Percentiles rank a stretch among this genome's conserved stretches.
Evolutionary conservation across 1,284 basidiomycete species (phyloP).

Genomic region (Fomitiporia mediterranea): DNA sequence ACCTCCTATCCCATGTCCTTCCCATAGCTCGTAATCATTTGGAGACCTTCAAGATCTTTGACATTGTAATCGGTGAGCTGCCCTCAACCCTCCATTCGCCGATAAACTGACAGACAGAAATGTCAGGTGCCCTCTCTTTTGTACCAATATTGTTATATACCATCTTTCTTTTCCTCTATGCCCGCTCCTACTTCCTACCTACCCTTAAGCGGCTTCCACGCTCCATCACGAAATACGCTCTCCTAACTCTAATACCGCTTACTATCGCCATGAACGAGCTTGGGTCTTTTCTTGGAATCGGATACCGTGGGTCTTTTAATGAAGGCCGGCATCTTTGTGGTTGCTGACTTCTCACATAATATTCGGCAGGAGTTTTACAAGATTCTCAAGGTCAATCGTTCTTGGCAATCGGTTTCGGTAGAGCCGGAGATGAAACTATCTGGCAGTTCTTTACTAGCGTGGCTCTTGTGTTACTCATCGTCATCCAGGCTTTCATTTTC

Average conservation of each 20-base stretch:
- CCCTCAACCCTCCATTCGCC: neutral
- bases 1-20: conserved; percentile 52
- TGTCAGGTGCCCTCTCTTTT: conserved; percentile 48
- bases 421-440: conserved; percentile 33
- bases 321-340: neutral
- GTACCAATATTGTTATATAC: conserved; percentile 54
- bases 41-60: conserved; percentile 35
- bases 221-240: conserved; percentile 39
- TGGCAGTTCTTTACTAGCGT: conserved; percentile 56
- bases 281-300: conserved; percentile 59
- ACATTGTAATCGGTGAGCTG: conserved; percentile 44
- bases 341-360: neutral
- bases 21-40: conserved; percentile 43
- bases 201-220: conserved; percentile 47
- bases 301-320: conserved; percentile 41
- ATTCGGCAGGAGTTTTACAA: conserved; percentile 7
- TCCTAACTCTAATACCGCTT: conserved; percentile 51
- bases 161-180: conserved; percentile 50
- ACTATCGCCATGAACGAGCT: conserved; percentile 53
- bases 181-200: conserved; percentile 43
- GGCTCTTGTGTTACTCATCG: conserved; percentile 52
- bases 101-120: conserved; percentile 17
- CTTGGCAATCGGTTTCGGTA: conserved; percentile 41
- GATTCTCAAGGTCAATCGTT: conserved; percentile 20
- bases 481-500: conserved; percentile 55